Conservation (phyloP, 75 land plant species). For the Cryptomeria japonica region DNA sequence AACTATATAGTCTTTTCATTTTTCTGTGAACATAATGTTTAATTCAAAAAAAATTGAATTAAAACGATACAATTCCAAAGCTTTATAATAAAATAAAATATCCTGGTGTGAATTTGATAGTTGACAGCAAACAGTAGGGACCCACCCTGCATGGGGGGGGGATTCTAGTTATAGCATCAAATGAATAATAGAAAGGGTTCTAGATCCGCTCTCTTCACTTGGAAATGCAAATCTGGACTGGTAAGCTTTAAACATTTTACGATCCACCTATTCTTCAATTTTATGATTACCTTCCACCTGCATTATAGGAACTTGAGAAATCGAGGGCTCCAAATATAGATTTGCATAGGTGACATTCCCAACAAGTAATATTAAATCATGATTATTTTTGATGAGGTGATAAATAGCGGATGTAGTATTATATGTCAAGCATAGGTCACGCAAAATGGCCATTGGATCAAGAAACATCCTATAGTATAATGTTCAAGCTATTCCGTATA, state of each 20-base stretch:
- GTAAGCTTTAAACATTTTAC: slow-evolving; percentile 63
- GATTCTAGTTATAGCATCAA: no score
- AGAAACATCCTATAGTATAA: slow-evolving; percentile 72
- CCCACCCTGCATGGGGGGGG: no score
- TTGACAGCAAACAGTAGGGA: no score
- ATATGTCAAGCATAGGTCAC: slow-evolving; percentile 91
- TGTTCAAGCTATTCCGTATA: no score
- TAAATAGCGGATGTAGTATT: slow-evolving; percentile 75
- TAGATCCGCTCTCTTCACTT: slow-evolving; percentile 60
- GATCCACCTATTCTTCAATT: slow-evolving; percentile 62
- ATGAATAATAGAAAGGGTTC: slow-evolving; percentile 77
- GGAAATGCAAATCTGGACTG: slow-evolving; percentile 77
- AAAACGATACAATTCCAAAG: no score
- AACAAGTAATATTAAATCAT: slow-evolving; percentile 64
- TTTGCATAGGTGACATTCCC: slow-evolving; percentile 93
- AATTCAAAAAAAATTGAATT: no score
- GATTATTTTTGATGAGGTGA: slow-evolving; percentile 67
- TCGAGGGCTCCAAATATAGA: slow-evolving; percentile 71
- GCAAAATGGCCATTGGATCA: slow-evolving; percentile 66
- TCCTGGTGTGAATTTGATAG: no score
- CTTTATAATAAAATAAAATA: no score
- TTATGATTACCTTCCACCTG: slow-evolving; percentile 91
- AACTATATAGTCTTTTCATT: no score
- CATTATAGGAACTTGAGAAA: slow-evolving; percentile 76
- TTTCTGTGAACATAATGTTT: no score